Base-by-base conservation (phyloP, 2,329 filamentous ascomycete species). In the Alternaria gaisen region DNA sequence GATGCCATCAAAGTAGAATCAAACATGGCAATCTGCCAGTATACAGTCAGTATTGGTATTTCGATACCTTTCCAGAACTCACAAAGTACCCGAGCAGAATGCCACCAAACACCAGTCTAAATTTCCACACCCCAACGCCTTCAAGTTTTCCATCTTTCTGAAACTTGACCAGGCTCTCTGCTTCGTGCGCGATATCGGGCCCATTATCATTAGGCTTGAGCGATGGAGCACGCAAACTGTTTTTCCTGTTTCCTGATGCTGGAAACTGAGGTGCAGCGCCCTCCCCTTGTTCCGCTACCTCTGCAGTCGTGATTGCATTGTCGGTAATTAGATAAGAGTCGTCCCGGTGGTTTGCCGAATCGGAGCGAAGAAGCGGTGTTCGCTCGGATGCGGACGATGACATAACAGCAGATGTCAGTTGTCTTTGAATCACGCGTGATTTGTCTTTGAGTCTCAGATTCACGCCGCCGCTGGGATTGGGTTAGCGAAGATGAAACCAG, bases 1-100 rank as follows among this genome's bases (percentile, higher is more conserved):
- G 90, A 92, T 5, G 91, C 91, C 91, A 94, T 93, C 66, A 94
- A 86, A 4, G 91, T 94, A 11, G 87, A 85, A 80, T 94, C 92
- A 72, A 94, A 94, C 72, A 77, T 77, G 16, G 77, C 72, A 58
- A 79, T 66, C 77, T 79, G 28, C 1, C 18, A n/a, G 57, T 22
- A 63, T 74, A 83, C 88, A 9, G 76, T 80, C 56, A 83, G 48
- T 34, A 52, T 22, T 18, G 20, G 52, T 32, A 40, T 22, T 16
- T 57, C 8, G 3, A 7, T 30, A n/a, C 20, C 10, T 30, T 16
- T 38, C 56, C 24, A 34, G 9, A 9, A 71, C 77, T 66, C 60
- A 80, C 78, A 67, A 80, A 78, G 53, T 79, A 80, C 5, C 72
- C 70, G 52, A 77, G 46, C 24, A 79, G 14, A 9, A 80, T 75